These are phyloP conservation scores for Aspergillus chevalieri DNA, from an alignment of 2,329 filamentous ascomycete genomes.

Conservation along the genomic window DNA sequence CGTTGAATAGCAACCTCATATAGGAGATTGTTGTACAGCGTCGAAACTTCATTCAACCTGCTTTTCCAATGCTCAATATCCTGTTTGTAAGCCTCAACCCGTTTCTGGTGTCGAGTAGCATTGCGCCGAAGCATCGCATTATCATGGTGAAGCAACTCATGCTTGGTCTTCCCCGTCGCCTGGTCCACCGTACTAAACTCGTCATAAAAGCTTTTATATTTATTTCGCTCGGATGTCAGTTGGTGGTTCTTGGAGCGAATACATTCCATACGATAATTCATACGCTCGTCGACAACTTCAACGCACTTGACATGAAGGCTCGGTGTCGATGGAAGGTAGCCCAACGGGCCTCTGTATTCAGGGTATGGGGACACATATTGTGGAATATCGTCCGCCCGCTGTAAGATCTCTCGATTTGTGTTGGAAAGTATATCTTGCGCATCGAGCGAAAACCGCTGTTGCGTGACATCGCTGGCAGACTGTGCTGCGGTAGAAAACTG, in stretches of 20 bases:
- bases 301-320: slow-evolving; percentile 22
- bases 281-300: slow-evolving; percentile 17
- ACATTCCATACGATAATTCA: slow-evolving; percentile 16
- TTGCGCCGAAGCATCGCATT: slow-evolving; percentile 21
- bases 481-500: background rate
- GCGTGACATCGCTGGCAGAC: slow-evolving; percentile 14
- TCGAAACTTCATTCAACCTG: slow-evolving; percentile 15
- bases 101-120: slow-evolving; percentile 17
- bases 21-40: slow-evolving; percentile 20
- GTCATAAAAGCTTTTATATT: slow-evolving; percentile 19
- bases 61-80: slow-evolving; percentile 22
- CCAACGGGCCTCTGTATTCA: slow-evolving; percentile 16
- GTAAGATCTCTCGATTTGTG: slow-evolving; percentile 17
- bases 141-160: slow-evolving; percentile 14
- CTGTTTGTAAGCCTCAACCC: slow-evolving; percentile 19
- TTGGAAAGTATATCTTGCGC: slow-evolving; percentile 17
- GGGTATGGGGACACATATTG: slow-evolving; percentile 30
- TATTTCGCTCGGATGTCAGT: slow-evolving; percentile 24
- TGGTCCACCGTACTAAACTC: slow-evolving; percentile 20
- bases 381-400: slow-evolving; percentile 11
- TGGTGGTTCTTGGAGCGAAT: slow-evolving; percentile 17
- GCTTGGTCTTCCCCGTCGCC: slow-evolving; percentile 21
- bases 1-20: slow-evolving; percentile 16
- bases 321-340: slow-evolving; percentile 27
- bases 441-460: slow-evolving; percentile 16